Conservation (phyloP, 2,329 filamentous ascomycete genomes). For the Pyrenophora teres region DNA sequence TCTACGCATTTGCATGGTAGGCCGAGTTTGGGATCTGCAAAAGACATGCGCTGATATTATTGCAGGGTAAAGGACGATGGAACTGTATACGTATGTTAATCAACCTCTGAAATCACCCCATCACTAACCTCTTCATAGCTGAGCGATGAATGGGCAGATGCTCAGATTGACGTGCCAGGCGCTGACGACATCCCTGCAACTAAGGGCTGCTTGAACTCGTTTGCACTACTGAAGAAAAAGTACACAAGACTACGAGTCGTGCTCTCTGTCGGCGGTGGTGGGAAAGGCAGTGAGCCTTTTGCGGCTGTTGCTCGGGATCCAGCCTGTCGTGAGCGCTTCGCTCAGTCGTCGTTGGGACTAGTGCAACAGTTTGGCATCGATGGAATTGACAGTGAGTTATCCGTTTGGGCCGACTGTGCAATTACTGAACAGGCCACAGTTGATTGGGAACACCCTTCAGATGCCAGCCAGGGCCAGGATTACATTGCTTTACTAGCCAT, state of each 20-base stretch:
- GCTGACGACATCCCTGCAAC: constrained; percentile 40
- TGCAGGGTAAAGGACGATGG: constrained; percentile 70
- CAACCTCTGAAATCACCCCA: constrained; percentile 27
- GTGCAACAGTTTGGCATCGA: constrained; percentile 73
- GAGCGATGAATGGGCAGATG: constrained; percentile 79
- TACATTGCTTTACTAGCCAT: constrained; percentile 71
- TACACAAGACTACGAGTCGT: constrained; percentile 75
- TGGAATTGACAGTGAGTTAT: constrained; percentile 70
- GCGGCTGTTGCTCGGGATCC: constrained; percentile 67
- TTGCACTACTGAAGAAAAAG: constrained; percentile 72
- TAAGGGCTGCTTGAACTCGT: constrained; percentile 67
- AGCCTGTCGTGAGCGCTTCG: constrained; percentile 69
- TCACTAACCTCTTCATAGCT: constrained; percentile 57
- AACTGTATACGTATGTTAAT: constrained; percentile 70
- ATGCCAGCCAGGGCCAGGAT: constrained; percentile 68
- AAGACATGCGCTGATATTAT: constrained; percentile 23
- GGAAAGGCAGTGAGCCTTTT: constrained; percentile 68
- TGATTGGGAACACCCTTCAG: constrained; percentile 77
- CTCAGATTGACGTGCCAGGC: constrained; percentile 72
- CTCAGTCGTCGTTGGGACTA: constrained; percentile 66
- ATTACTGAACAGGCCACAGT: constrained; percentile 57
- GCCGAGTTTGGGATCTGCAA: constrained; percentile 17
- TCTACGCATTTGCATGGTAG: constrained; percentile 77
- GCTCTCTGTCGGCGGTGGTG: constrained; percentile 77
- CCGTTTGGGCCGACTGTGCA: background rate